These are phyloP conservation scores for Mrakia frigida DNA, from an alignment of 768 basidiomycete genomes.

Conservation along the genomic window DNA sequence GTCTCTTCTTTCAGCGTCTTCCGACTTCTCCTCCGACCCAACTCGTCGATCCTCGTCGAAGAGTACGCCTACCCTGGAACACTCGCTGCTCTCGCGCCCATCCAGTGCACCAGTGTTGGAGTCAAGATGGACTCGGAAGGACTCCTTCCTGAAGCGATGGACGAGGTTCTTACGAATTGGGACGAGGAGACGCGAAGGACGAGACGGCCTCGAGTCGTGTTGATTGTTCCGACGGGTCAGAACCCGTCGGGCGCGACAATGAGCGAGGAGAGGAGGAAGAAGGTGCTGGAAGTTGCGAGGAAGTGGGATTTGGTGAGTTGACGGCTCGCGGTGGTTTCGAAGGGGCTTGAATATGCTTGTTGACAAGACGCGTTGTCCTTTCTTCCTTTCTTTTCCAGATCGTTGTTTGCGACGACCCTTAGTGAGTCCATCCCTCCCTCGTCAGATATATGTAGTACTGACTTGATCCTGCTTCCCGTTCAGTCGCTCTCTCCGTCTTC, in stretches of 20 bases:
- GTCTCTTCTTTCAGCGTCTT: neutral
- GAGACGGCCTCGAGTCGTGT: neutral
- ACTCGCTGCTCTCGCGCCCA: conserved; percentile 12
- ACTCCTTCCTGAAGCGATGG: conserved; percentile 18
- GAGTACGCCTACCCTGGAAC: conserved; percentile 14
- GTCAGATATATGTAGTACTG: neutral
- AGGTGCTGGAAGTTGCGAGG: neutral
- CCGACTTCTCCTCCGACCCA: neutral
- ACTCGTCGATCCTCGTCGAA: neutral
- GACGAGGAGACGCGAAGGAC: conserved; percentile 1
- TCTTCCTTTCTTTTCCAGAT: neutral
- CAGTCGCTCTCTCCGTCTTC: conserved; percentile 21
- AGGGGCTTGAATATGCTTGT: neutral
- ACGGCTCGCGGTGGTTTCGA: neutral
- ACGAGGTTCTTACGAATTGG: conserved; percentile 23
- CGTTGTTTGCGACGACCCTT: neutral
- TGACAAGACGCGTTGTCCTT: neutral
- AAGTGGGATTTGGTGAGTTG: neutral
- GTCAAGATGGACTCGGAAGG: conserved; percentile 20
- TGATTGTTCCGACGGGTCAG: conserved; percentile 26
- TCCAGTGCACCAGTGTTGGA: conserved; percentile 12
- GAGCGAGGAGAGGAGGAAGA: neutral
- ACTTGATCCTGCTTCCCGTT: no score
- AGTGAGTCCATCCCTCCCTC: neutral
- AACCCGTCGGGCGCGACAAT: neutral